A percentile compares a stretch with the other conserved stretches of the same genome.
phyloP scores from a whole-genome alignment of 352 stramenopile species.

The Aphanomyces cochlioides region DNA sequence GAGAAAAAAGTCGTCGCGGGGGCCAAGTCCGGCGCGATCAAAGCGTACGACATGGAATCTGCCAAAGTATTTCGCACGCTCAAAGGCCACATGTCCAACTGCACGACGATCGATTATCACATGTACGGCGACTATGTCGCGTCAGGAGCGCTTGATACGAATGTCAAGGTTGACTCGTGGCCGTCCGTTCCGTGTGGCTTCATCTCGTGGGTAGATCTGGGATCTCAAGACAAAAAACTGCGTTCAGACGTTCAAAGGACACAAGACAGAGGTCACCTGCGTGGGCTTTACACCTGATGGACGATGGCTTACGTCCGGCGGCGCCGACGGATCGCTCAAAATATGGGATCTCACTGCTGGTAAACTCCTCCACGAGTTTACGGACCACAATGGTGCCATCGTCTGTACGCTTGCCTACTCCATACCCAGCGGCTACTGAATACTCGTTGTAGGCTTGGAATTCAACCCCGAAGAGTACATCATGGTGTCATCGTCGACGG shows the following conservation, averaged over 20 bases:
- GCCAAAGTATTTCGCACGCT: constrained; percentile 74
- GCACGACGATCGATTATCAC: constrained; percentile 76
- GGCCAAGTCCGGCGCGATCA: constrained; percentile 77
- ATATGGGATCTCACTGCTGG: constrained; percentile 83
- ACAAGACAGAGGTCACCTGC: constrained; percentile 67
- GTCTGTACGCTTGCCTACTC: constrained; percentile 35
- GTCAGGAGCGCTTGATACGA: constrained; percentile 74
- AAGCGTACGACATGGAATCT: constrained; percentile 76
- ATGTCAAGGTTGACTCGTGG: constrained; percentile 48
- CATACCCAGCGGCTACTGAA: too few relatives aligned
- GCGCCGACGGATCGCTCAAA: constrained; percentile 65
- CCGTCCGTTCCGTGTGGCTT: background rate
- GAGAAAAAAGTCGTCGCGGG: constrained; percentile 75
- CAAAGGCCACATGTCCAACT: constrained; percentile 82
- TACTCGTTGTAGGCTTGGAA: constrained; percentile 41
- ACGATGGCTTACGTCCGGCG: constrained; percentile 76
- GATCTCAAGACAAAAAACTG: constrained; percentile 80
- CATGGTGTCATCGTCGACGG: constrained; percentile 65
- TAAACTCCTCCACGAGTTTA: constrained; percentile 69
- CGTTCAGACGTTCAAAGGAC: constrained; percentile 84
- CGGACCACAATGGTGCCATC: constrained; percentile 68
- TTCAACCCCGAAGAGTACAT: constrained; percentile 87
- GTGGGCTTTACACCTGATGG: constrained; percentile 78
- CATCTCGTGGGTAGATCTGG: constrained; percentile 46
- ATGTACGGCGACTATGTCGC: constrained; percentile 83